phyloP scores from a whole-genome alignment of 148 eudicot species.

The Amaranthus palmeri region DNA sequence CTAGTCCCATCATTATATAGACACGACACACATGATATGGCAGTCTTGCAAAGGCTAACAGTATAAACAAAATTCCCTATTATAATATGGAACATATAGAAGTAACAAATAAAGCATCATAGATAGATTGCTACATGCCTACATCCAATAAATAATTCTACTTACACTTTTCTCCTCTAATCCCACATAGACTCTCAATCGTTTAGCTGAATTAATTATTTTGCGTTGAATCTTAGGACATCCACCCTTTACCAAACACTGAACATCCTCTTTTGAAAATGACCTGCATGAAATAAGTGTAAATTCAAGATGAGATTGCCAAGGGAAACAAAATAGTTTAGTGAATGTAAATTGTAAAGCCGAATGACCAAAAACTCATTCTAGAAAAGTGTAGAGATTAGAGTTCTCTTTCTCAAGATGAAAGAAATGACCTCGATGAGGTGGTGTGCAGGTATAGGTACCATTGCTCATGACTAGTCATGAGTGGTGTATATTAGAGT shows the following conservation, averaged over 20 bases:
- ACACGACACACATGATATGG: too few species aligned
- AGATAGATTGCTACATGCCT: neutral
- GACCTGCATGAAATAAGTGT: conserved; percentile 40
- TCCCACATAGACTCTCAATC: conserved; percentile 60
- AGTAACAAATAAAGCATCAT: neutral
- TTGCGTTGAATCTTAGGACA: conserved; percentile 81
- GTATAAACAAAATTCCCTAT: neutral
- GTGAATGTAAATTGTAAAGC: neutral
- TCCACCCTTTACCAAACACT: conserved; percentile 57
- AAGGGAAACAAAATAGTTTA: neutral
- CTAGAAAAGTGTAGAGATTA: too few species aligned
- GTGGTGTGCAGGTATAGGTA: too few species aligned
- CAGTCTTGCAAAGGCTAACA: neutral
- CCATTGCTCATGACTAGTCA: too few species aligned
- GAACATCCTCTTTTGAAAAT: conserved; percentile 58
- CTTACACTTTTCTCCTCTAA: conserved; percentile 87
- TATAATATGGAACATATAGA: neutral
- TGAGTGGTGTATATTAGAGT: too few species aligned
- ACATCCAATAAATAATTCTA: neutral
- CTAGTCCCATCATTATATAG: too few species aligned
- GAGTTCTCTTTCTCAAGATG: too few species aligned
- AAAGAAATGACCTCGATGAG: too few species aligned
- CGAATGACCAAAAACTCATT: too few species aligned
- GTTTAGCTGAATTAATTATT: conserved; percentile 81
- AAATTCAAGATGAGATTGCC: conserved; percentile 1